Base-by-base conservation (phyloP, 2,329 filamentous ascomycete genomes). In the Fusarium annulatum region DNA sequence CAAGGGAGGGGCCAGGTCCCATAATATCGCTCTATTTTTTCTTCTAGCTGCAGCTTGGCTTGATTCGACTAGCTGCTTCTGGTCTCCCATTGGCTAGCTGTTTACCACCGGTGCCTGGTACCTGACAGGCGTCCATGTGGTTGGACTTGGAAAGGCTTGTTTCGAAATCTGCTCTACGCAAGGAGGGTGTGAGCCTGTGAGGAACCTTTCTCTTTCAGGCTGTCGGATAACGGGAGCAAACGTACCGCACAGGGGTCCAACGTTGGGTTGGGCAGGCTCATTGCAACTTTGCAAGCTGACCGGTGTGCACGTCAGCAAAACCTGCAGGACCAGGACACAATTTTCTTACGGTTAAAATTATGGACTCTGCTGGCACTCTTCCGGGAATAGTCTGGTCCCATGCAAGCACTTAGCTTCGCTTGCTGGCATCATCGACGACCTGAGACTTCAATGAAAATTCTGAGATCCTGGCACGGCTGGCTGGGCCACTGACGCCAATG, bases 61-160 rank as follows among this genome's bases (percentile, higher is more conserved):
- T 66, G 55, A 43, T 46, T 52, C 58, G 57, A 60, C 45, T 41
- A 33, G 61, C 42, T 42, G 42, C 48, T 51, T 69, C 61, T 53
- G 48, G 15, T 36, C 52, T 56, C 52, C 69, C 64, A 83, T 83
- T 84, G 82, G 83, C 52, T 73, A 60, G 67, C 45, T 60, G 38
- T 60, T 72, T 63, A 52, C 75, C 74, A 72, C 67, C 73, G 59
- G 81, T 81, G 75, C 80, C 82, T 81, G 82, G 83, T 85, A 81
- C 83, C 83, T 85, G 82, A 80, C 81, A 81, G 78, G 66, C 67
- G 73, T 77, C 80, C 81, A 84, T 83, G 81, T 84, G 82, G 81
- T 78, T 73, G 72, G 76, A 78, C 77, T 76, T 82, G 76, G 76
- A 82, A 80, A 82, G 81, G 82, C 72, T 77, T 78, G 75, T 73